These are phyloP conservation scores for Colletotrichum spaethianum DNA, from an alignment of 2,329 filamentous ascomycete genomes.

Conservation along the genomic window DNA sequence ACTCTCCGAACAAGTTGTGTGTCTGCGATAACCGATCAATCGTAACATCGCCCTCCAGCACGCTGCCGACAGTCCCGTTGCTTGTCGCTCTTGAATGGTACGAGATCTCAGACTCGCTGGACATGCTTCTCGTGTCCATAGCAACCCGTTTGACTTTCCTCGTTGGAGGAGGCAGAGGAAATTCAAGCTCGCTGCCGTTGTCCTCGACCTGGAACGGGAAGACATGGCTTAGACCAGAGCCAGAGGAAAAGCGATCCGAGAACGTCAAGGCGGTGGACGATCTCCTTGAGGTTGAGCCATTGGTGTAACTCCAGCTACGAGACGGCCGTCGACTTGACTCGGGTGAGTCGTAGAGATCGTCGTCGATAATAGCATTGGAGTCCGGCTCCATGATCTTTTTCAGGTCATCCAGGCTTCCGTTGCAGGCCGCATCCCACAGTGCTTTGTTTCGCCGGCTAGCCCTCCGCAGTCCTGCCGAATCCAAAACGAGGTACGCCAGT, in stretches of 20 bases:
- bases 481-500: conserved; percentile 85
- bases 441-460: conserved; percentile 89
- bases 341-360: conserved; percentile 59
- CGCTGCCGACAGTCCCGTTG: conserved; percentile 79
- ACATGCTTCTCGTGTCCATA: conserved; percentile 91
- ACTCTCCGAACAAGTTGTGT: conserved; percentile 80
- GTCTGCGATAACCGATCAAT: conserved; percentile 84
- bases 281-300: conserved; percentile 58
- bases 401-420: conserved; percentile 82
- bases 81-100: conserved; percentile 86
- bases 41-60: conserved; percentile 88
- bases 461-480: conserved; percentile 85
- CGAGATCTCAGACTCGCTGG: conserved; percentile 87
- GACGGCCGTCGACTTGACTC: conserved; percentile 62
- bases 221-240: conserved; percentile 81
- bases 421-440: conserved; percentile 88
- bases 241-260: conserved; percentile 68
- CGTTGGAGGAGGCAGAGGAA: conserved; percentile 57
- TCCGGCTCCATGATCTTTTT: conserved; percentile 85
- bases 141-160: conserved; percentile 81
- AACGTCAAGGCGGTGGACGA: conserved; percentile 59
- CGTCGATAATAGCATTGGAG: conserved; percentile 60
- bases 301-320: conserved; percentile 62
- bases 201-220: conserved; percentile 82
- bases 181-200: conserved; percentile 47